A percentile compares a stretch with the other conserved stretches of the same genome.
These are phyloP conservation scores for Fusarium dlaminii DNA, from an alignment of 2,329 filamentous ascomycete genomes.

Conservation along the genomic window DNA sequence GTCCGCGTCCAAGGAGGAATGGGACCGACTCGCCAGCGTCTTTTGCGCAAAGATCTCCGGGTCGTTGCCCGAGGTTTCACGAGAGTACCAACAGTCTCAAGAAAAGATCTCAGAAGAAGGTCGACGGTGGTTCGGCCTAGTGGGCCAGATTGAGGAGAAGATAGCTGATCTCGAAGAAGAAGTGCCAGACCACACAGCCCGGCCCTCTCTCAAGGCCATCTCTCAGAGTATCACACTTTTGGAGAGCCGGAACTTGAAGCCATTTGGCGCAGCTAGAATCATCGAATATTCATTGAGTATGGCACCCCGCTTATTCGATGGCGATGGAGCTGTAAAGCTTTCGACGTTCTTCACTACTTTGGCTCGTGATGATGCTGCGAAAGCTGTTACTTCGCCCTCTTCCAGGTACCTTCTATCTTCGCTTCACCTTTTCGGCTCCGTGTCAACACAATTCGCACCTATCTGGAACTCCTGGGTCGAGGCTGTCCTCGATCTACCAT, in stretches of 20 bases:
- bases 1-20: conserved; percentile 64
- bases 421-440: conserved; percentile 64
- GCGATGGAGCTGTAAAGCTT: conserved; percentile 48
- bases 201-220: conserved; percentile 46
- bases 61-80: conserved; percentile 84
- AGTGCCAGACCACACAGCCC: conserved; percentile 44
- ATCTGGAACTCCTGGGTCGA: conserved; percentile 59
- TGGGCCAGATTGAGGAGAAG: conserved; percentile 55
- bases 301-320: conserved; percentile 54
- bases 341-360: conserved; percentile 59
- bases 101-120: conserved; percentile 72
- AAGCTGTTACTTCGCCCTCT: conserved; percentile 74
- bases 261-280: conserved; percentile 62
- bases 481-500: conserved; percentile 50
- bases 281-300: conserved; percentile 52
- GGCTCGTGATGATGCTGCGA: conserved; percentile 63
- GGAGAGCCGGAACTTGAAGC: conserved; percentile 63
- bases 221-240: conserved; percentile 55
- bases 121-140: conserved; percentile 72
- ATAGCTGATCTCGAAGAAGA: conserved; percentile 30
- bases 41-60: conserved; percentile 75
- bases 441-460: conserved; percentile 50
- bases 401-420: conserved; percentile 72
- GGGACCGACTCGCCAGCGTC: conserved; percentile 68
- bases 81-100: conserved; percentile 79